Base-by-base conservation (phyloP, 176 grass and related monocot species). In the Juncus effusus region DNA sequence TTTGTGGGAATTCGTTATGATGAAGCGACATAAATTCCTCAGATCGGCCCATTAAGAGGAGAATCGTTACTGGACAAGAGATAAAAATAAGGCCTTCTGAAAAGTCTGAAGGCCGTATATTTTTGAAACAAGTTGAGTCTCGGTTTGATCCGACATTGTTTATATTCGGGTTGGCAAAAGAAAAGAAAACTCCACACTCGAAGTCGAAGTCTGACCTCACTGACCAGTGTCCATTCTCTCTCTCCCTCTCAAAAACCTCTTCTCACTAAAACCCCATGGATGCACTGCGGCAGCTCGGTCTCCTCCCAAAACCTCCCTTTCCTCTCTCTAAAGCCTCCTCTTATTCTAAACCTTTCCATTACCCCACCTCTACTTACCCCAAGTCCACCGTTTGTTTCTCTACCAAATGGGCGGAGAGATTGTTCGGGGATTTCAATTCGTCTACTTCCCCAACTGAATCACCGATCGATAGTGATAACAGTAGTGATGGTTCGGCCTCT, bases 371-470 rank as follows among this genome's bases (percentile, higher is more conserved):
- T n/a, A 37, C 16, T 56, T 8, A 39, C 10, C n/a, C 60, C 14
- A 6, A n/a, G 38, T 35, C 62, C n/a, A 5, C 59, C 74, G 56
- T 74, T 76, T 91, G 87, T 82, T 78, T 83, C 59, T 84, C 88
- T 82, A 71, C 80, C n/a, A 82, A 83, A 74, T 97, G 93, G 88
- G 93, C 94, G 11, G 85, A 96, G 76, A 87, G 92, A 78, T 88
- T 96, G 59, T 79, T 92, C 77, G 78, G 82, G 10, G 88, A 97
- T 74, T 93, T 97, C 80, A 78, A 97, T 75, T 76, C 85, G 35
- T 77, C 85, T 72, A 77, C 87, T 47, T 1, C 73, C 58, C 37
- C 90, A 40, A 40, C 78, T 13, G 38, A 76, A 8, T 7, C 70
- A 60, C 75, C 82, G 2, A 76, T 67, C 11, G 59, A 64, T 7